Base-by-base conservation (phyloP, 2,329 filamentous ascomycete genomes). In the Domatiomyces catenatus region DNA sequence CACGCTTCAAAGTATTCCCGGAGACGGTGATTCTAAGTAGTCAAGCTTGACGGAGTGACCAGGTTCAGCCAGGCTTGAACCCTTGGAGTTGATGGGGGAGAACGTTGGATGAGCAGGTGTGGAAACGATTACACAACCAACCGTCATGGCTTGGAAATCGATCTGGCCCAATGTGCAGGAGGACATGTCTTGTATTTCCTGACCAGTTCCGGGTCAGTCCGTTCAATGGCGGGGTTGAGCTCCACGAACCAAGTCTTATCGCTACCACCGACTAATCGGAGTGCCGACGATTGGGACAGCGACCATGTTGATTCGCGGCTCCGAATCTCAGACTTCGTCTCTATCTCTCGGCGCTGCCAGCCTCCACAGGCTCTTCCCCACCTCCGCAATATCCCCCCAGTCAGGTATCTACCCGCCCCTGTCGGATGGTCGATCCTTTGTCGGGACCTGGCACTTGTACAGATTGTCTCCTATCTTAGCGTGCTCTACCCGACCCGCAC, bases 1-100 rank as follows among this genome's bases (percentile, higher is more conserved):
- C 42, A 20, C 19, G 42, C 28, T 50, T 28, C 28, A 45, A 50
- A n/a, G n/a, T n/a, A n/a, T n/a, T n/a, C 42, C 48, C 20, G 39
- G 26, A 49, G 44, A 49, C 44, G 42, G 10, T 2, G 8, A 32
- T 8, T 32, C 10, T 10, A 2, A 15, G 10, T 39, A 39, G 32
- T 2, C 15, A 12, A 39, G 12, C 32, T 39, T 39, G 32, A 39
- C 28, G 12, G 8, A 12, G 28, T 12, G 28, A 36, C 28, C 8
- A 36, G 28, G 12, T 12, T 36, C 8, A 36, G 12, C 2, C 7
- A 12, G 15, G 32, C 3, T 39, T 15, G 32, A 15, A 5, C 3
- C 3, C 8, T 5, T 39, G 12, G 28, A 39, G 32, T 39, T 12
- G 8, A 15, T 39, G 10, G 15, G 12, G 10, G 15, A 39, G 32